A percentile compares a stretch with the other conserved stretches of the same genome.
Conservation (phyloP, 345 rosid genomes). For the Pelargonium nanum region DNA sequence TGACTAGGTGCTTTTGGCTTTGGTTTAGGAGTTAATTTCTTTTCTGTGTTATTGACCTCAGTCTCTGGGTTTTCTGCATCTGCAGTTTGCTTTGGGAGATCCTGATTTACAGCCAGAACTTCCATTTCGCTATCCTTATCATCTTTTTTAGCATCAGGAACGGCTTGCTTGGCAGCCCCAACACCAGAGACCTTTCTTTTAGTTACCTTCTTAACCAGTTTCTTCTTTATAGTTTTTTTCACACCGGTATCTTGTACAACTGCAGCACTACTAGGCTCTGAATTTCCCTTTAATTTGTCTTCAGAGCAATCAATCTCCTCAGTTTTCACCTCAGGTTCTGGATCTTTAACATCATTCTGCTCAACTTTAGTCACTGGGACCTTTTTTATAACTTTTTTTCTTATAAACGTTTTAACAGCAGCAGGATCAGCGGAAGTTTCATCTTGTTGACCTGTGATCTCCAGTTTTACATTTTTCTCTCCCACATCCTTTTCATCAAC, state of each 20-base stretch:
- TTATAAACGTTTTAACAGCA: constrained; percentile 36
- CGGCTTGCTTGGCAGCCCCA: constrained; percentile 22
- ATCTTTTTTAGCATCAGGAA: constrained; percentile 28
- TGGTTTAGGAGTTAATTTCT: constrained; percentile 16
- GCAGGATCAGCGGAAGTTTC: constrained; percentile 29
- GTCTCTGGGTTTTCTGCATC: constrained; percentile 19
- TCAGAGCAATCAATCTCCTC: constrained; percentile 28
- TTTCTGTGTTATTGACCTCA: constrained; percentile 17
- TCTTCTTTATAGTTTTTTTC: constrained; percentile 57
- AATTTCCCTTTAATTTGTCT: constrained; percentile 38
- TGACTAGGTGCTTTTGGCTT: constrained; percentile 23
- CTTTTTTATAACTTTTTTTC: constrained; percentile 45
- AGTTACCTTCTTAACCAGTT: constrained; percentile 69
- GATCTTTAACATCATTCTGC: constrained; percentile 28
- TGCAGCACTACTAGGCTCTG: constrained; percentile 23
- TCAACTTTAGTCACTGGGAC: constrained; percentile 21
- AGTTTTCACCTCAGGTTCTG: constrained; percentile 30
- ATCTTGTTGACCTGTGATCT: constrained; percentile 29
- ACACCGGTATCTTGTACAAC: constrained; percentile 31
- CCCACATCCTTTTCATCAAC: constrained; percentile 29
- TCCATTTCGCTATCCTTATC: constrained; percentile 27
- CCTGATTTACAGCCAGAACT: constrained; percentile 18
- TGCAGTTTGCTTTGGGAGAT: constrained; percentile 17
- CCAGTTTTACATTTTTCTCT: constrained; percentile 31
- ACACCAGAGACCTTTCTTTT: constrained; percentile 52